Conservation (phyloP, 1,284 basidiomycete genomes). For the Rhodotorula sp. region DNA sequence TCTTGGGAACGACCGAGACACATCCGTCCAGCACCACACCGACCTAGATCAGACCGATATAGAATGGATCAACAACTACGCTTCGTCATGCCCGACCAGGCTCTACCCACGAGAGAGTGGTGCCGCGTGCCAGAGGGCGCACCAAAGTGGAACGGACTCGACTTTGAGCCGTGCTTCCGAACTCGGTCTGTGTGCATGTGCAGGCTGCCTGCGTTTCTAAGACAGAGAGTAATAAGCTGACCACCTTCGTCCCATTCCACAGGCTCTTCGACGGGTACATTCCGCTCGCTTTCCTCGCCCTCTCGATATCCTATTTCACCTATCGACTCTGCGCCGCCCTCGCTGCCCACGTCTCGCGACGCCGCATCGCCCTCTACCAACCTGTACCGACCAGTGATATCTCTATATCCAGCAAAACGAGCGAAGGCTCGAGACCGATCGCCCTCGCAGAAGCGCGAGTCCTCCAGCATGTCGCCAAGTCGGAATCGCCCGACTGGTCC, state of each 20-base stretch:
- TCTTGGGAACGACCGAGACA: no score
- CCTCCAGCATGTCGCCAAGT: conserved; percentile 17
- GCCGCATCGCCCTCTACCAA: conserved; percentile 22
- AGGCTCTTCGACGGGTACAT: conserved; percentile 43
- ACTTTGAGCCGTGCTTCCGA: conserved; percentile 51
- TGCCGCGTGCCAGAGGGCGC: not conserved
- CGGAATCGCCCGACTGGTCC: conserved; percentile 12
- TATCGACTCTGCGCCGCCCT: conserved; percentile 31
- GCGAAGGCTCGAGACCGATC: conserved; percentile 8
- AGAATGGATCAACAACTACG: not conserved
- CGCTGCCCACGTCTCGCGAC: conserved; percentile 37
- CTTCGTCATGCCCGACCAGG: not conserved
- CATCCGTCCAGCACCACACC: not conserved
- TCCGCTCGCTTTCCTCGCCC: conserved; percentile 44
- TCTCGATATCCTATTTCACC: conserved; percentile 42
- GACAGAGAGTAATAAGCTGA: no score
- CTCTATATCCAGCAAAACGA: conserved; percentile 12
- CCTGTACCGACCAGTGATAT: not conserved
- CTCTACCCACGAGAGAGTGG: not conserved
- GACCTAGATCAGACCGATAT: not conserved
- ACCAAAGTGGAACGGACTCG: conserved; percentile 51
- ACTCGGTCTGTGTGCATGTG: conserved; percentile 41
- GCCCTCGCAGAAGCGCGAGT: conserved; percentile 13
- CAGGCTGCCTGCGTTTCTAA: not conserved
- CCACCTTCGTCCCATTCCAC: not conserved